Evolutionary conservation across 2,329 filamentous ascomycete genomes (phyloP).

Genomic region (Colletotrichum ledebouriae): DNA sequence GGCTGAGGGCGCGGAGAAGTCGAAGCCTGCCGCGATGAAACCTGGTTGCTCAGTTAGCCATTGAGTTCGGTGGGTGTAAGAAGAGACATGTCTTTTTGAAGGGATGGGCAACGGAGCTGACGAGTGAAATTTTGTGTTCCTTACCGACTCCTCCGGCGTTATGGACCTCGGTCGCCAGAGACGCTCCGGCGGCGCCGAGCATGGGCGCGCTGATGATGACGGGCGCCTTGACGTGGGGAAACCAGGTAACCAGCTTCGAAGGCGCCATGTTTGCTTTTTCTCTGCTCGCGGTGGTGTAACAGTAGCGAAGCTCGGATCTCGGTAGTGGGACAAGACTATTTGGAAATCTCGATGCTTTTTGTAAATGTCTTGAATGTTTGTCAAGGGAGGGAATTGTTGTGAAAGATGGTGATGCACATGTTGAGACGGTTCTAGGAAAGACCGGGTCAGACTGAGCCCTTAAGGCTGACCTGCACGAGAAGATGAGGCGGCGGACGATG

Average conservation of each 20-base stretch:
- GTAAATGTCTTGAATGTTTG: neutral
- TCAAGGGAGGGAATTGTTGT: neutral
- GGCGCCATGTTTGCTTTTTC: conserved; percentile 28
- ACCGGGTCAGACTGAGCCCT: conserved; percentile 2
- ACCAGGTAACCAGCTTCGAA: conserved; percentile 33
- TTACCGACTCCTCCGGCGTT: conserved; percentile 56
- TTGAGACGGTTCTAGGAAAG: neutral
- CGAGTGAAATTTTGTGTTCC: neutral
- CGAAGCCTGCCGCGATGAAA: conserved; percentile 51
- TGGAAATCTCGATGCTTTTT: conserved; percentile 17
- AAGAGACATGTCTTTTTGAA: conserved; percentile 10
- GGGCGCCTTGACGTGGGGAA: conserved; percentile 38
- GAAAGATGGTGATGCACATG: neutral
- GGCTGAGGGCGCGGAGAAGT: conserved; percentile 49
- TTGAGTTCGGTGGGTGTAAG: neutral
- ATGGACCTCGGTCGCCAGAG: conserved; percentile 53
- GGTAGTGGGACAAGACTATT: conserved; percentile 24
- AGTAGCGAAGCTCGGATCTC: neutral
- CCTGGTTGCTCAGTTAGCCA: conserved; percentile 45
- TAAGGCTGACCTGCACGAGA: conserved; percentile 16
- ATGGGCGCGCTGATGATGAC: conserved; percentile 53
- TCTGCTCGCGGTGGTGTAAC: neutral
- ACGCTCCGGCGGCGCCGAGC: conserved; percentile 51
- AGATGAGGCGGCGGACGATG: conserved; percentile 12
- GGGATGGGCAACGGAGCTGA: neutral